phyloP scores from a whole-genome alignment of 371 early-diverging fungal species.

The Actinomortierella ambigua region DNA sequence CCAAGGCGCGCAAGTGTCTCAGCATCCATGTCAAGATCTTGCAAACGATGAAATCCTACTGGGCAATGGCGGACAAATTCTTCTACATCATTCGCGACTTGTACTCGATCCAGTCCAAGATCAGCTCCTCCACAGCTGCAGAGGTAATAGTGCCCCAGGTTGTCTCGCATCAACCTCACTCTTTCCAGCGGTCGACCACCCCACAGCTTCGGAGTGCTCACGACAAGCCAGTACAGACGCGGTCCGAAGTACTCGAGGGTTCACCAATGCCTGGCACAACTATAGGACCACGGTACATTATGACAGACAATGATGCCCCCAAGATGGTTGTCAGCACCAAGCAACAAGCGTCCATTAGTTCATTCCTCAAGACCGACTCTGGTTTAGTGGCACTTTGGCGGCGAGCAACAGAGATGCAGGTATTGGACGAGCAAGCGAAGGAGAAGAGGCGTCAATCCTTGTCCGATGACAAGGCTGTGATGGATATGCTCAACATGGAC shows the following conservation, averaged over 20 bases:
- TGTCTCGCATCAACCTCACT: conserved; percentile 33
- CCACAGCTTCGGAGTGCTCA: no score
- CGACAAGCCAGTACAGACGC: no score
- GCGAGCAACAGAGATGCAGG: conserved; percentile 43
- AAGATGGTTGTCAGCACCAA: conserved; percentile 27
- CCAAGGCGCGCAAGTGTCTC: conserved; percentile 54
- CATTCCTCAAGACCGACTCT: conserved; percentile 42
- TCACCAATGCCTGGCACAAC: not conserved
- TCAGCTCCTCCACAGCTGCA: conserved; percentile 27
- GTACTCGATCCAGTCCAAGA: conserved; percentile 56
- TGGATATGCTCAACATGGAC: no score
- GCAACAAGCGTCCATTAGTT: conserved; percentile 35
- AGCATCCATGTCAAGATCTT: conserved; percentile 55
- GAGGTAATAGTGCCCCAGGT: conserved; percentile 38
- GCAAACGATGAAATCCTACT: conserved; percentile 56
- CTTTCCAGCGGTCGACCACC: no score
- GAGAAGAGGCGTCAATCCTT: conserved; percentile 21
- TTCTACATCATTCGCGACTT: conserved; percentile 67
- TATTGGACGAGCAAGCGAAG: conserved; percentile 34
- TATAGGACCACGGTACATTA: not conserved
- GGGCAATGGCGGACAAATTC: conserved; percentile 68
- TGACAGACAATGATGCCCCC: conserved; percentile 3
- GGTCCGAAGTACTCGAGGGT: no score
- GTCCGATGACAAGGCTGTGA: conserved; percentile 13
- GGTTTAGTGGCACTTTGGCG: conserved; percentile 40